Percentiles rank a stretch among this genome's conserved stretches.
These are phyloP conservation scores for Penicillium sp. DNA, from an alignment of 2,329 filamentous ascomycete species.

Conservation along the genomic window DNA sequence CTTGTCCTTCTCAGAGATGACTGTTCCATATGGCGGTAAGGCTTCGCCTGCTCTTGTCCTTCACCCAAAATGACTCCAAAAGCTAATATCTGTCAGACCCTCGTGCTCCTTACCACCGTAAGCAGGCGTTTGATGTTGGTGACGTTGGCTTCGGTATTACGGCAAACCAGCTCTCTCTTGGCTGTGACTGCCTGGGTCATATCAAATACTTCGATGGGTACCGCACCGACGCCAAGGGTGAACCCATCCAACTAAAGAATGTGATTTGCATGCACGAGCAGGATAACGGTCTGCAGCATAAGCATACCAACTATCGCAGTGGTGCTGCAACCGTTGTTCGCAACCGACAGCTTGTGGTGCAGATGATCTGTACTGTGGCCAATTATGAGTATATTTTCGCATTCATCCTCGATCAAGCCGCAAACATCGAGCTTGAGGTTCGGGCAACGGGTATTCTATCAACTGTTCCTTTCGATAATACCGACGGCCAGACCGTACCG, in stretches of 20 bases:
- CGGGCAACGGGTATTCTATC: slow-evolving; percentile 70
- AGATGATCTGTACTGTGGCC: slow-evolving; percentile 71
- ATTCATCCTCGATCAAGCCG: slow-evolving; percentile 73
- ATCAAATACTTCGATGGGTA: slow-evolving; percentile 69
- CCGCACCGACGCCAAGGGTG: slow-evolving; percentile 62
- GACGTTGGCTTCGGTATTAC: slow-evolving; percentile 69
- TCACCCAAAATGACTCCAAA: neutral
- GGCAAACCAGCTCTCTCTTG: slow-evolving; percentile 70
- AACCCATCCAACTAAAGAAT: slow-evolving; percentile 63
- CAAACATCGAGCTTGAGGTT: slow-evolving; percentile 68
- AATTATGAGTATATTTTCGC: slow-evolving; percentile 77
- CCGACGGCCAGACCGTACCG: slow-evolving; percentile 64
- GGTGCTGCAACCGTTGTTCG: slow-evolving; percentile 65
- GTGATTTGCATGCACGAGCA: slow-evolving; percentile 73
- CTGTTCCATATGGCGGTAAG: slow-evolving; percentile 51
- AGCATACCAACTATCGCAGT: slow-evolving; percentile 73
- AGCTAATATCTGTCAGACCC: slow-evolving; percentile 53
- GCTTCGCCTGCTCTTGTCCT: neutral
- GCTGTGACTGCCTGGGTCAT: slow-evolving; percentile 71
- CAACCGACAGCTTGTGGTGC: slow-evolving; percentile 68
- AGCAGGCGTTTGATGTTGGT: slow-evolving; percentile 71
- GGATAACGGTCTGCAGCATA: slow-evolving; percentile 70
- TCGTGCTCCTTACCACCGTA: slow-evolving; percentile 69
- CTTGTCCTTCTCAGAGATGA: slow-evolving; percentile 70
- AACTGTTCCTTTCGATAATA: slow-evolving; percentile 66